These are phyloP conservation scores for Umbelopsis isabellina DNA, from an alignment of 192 early-diverging fungal genomes.

Conservation along the genomic window DNA sequence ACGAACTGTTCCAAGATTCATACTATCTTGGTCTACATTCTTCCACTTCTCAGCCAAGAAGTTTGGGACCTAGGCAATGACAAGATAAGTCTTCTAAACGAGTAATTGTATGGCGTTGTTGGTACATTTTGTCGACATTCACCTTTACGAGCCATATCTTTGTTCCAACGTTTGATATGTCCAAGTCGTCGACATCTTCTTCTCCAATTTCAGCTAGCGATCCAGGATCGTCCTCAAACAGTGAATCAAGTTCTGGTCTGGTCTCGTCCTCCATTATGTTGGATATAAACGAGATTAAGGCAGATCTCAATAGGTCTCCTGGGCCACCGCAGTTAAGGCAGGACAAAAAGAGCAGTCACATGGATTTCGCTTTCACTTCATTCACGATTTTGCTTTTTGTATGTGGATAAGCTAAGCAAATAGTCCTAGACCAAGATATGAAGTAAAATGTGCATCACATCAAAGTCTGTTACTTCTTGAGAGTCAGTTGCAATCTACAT, in stretches of 20 bases:
- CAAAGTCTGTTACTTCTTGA: too few relatives aligned
- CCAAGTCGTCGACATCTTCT: conserved; percentile 74
- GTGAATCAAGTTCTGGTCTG: conserved; percentile 48
- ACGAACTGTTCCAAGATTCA: conserved; percentile 79
- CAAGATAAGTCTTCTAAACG: background rate
- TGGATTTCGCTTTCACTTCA: background rate
- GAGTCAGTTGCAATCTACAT: too few relatives aligned
- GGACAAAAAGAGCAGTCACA: conserved; percentile 4
- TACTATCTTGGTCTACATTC: conserved; percentile 60
- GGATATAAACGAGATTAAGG: background rate
- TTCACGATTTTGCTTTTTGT: background rate
- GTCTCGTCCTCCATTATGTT: conserved; percentile 10
- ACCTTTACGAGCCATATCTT: conserved; percentile 95
- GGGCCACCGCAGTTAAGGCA: background rate
- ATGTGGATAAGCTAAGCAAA: too few relatives aligned
- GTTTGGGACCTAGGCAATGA: conserved; percentile 66
- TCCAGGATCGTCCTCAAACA: conserved; percentile 56
- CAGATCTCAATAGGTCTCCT: background rate
- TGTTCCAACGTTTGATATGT: conserved; percentile 62
- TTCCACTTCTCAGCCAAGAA: conserved; percentile 90
- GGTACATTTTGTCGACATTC: background rate
- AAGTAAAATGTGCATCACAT: too few relatives aligned
- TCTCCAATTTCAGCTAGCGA: conserved; percentile 52
- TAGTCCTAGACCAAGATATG: too few relatives aligned
- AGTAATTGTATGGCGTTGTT: background rate